Base-by-base conservation (phyloP, 1,284 basidiomycete species). In the Kalmanozyma brasiliensis region DNA sequence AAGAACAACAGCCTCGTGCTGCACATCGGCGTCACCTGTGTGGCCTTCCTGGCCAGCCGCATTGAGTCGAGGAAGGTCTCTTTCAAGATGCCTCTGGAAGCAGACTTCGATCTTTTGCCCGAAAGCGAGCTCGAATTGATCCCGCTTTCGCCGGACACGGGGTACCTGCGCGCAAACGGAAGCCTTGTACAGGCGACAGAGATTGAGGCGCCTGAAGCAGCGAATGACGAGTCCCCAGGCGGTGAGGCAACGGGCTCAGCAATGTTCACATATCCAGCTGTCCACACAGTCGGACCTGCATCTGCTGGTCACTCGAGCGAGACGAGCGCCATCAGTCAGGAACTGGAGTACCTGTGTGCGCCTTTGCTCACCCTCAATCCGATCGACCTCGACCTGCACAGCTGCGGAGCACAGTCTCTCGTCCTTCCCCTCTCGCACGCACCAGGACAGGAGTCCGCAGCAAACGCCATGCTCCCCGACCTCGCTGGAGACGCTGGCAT, bases 261-360 rank as follows among this genome's bases (percentile, higher is more conserved):
- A n/a, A 32, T 19, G 4, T 61, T 53, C 23, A 33, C 44, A 20
- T 63, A 63, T 16, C 60, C 60, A 29, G 11, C 38, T 13, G 30
- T 20, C 7, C 20, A 36, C n/a, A 20, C 34, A 20, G 34, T 23
- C 35, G 33, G 29, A 11, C 42, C 24, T 36, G 34, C 26, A 29
- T 1, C 45, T 17, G 19, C 29, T 16, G 26, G 19, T 26, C 9
- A 4, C 42, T 4, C 24, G 23, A 19, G 32, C 14, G 45, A 43
- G n/a, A 17, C 36, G 16, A 49, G 46, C 33, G 40, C 52, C 8
- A 29, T 63, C 41, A 53, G 45, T 22, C 46, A 52, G 22, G 73
- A 74, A 44, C 47, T 74, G 8, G 73, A 72, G 33, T 72, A 72
- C 30, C 52, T 74, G 13, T 74, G 68, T 34, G 69, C 52, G 17